phyloP scores from a whole-genome alignment of 257 asterid genomes.

The Nicotiana knightiana region DNA sequence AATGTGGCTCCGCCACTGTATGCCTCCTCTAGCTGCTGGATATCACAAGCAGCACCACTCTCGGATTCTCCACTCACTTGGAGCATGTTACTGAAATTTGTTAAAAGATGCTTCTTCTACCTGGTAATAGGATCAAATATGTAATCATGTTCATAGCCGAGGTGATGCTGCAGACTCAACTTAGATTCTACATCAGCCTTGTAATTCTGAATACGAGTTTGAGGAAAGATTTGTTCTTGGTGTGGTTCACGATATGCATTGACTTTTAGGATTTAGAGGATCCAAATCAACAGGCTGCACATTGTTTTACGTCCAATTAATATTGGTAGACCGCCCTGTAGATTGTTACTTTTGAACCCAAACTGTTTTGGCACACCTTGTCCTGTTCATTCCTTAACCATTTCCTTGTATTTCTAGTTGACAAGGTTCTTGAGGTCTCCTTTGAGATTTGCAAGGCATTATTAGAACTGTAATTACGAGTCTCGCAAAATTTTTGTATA shows the following conservation, averaged over 20 bases:
- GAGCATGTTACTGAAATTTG: no score
- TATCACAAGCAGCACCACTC: no score
- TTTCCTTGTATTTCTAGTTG: not conserved
- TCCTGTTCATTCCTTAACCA: not conserved
- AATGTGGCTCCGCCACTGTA: no score
- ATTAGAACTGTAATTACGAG: not conserved
- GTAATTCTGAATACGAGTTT: not conserved
- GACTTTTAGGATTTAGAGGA: not conserved
- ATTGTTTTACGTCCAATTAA: not conserved
- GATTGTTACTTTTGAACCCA: not conserved
- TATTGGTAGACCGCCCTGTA: not conserved
- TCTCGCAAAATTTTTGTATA: not conserved
- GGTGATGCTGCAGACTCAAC: not conserved
- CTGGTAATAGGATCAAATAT: not conserved
- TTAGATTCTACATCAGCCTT: not conserved
- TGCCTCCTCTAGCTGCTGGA: no score
- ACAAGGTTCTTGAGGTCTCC: not conserved
- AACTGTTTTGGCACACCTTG: not conserved
- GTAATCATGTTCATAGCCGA: not conserved
- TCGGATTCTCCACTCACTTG: no score
- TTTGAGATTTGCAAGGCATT: not conserved
- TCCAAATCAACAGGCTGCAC: not conserved
- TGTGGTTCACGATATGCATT: not conserved
- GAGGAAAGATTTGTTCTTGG: not conserved
- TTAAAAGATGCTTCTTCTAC: not conserved